Evolutionary conservation across 2,329 filamentous ascomycete genomes (phyloP), one percentile per base, ranked within the genome.

Genomic region (Monilinia aucupariae): DNA sequence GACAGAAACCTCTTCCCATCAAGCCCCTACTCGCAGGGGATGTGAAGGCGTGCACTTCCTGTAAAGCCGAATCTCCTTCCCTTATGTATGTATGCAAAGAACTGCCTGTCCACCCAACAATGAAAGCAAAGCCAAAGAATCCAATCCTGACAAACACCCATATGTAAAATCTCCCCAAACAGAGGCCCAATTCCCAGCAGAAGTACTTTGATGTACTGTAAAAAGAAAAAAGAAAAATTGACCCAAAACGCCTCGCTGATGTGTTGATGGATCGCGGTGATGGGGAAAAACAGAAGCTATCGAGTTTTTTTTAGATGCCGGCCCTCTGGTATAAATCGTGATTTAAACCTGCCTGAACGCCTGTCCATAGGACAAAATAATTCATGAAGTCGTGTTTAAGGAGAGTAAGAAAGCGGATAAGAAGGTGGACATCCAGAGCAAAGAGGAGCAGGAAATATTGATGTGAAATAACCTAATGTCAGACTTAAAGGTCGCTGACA

Each of bases 191-290:
- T 62, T 62, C 51, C 60, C 60, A 45, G 51, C 49, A 37, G 20
- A 50, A 59, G 45, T 37, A 59, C 25, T 49, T 56, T 58, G 30
- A 62, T 56, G 54, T 56, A 62, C 48, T 53, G 25, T 37, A 10
- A 50, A 56, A 62, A 56, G 15, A 50, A 56, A 61, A 48, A 30
- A 45, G 56, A 48, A 49, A 6, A 30, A 56, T 30, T 34, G 27
- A 50, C n/a, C 60, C 60, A 56, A 49, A 61, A 62, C 60, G 52
- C 60, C 60, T 62, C 60, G 51, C 60, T 62, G 60, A 62, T 62
- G 59, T 61, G 50, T 61, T 37, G 59, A 55, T 61, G 60, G 56
- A 43, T 62, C 52, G 60, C 60, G 43, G 60, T 62, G 51, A 49
- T 58, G 53, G 60, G 60, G 37, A 58, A 62, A 56, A 61, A 37